Base-by-base conservation (phyloP, 768 basidiomycete species). In the Rhizopogon salebrosus region DNA sequence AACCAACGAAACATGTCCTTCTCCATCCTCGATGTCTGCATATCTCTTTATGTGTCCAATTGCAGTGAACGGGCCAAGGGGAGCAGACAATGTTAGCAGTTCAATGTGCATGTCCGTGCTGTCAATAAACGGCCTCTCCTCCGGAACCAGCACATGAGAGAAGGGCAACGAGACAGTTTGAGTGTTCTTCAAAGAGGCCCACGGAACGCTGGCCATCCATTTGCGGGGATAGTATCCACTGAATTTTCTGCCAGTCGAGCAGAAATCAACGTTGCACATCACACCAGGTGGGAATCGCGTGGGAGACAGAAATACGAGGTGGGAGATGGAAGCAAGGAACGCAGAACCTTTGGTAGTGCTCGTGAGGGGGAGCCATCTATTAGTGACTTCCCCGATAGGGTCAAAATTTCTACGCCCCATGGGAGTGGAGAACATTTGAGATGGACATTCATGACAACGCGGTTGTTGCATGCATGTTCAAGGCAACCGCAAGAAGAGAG, bases 251-350 rank as follows among this genome's bases (percentile, higher is more conserved):
- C n/a, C n/a, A n/a, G n/a, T n/a, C n/a, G n/a, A n/a, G n/a, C n/a
- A n/a, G n/a, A n/a, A n/a, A n/a, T n/a, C n/a, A n/a, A n/a, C n/a
- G n/a, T n/a, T n/a, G n/a, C n/a, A n/a, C n/a, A n/a, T n/a, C n/a
- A n/a, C n/a, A n/a, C n/a, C n/a, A n/a, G n/a, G n/a, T n/a, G n/a
- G n/a, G 23, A 42, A 10, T 1, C 35, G 20, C 22, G 50, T 22
- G 23, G 14, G 10, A 16, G 31, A 34, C 43, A 52, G 66, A 27
- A 74, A 52, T 5, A 67, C 62, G 6, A 77, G 62, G 51, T 72
- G 72, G 1, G 72, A 70, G 20, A 76, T 55, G n/a, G 64, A 63
- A n/a, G 60, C 55, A 3, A 77, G 62, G 56, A 73, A 74, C 3
- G 59, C 55, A 1, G 58, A 36, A 4, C 75, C 74, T 8, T 64